Evolutionary conservation across 768 basidiomycete genomes (phyloP).

Genomic region (Pleurotus platypus): DNA sequence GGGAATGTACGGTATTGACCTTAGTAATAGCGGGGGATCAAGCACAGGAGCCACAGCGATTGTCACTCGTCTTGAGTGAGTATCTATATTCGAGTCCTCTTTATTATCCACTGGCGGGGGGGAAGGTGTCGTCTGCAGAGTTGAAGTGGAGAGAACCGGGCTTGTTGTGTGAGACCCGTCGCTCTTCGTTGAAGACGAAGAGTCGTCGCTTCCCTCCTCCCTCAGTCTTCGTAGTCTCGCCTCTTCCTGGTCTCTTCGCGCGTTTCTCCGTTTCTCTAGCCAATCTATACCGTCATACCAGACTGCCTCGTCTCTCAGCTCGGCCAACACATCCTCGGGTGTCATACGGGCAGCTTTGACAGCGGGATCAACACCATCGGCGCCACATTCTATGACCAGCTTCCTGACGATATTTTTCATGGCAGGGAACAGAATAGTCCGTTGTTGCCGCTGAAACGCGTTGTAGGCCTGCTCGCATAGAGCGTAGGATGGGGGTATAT

Average conservation of each 20-base stretch:
- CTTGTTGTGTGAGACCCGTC: conserved; percentile 61
- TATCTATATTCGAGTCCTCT: conserved; percentile 16
- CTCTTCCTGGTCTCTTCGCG: conserved; percentile 20
- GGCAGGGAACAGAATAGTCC: conserved; percentile 56
- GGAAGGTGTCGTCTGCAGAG: conserved; percentile 75
- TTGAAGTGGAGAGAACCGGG: conserved; percentile 71
- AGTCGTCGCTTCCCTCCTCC: conserved; percentile 44
- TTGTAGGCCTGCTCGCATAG: conserved; percentile 66
- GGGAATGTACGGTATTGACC: conserved; percentile 70
- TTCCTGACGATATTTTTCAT: conserved; percentile 69
- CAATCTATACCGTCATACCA: conserved; percentile 79
- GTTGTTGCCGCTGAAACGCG: conserved; percentile 56
- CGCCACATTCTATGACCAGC: conserved; percentile 57
- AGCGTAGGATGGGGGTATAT: conserved; percentile 54
- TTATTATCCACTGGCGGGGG: conserved; percentile 53
- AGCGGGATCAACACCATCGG: conserved; percentile 45
- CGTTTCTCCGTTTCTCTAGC: conserved; percentile 46
- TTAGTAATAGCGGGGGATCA: conserved; percentile 56
- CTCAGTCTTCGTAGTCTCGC: conserved; percentile 20
- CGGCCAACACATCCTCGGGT: conserved; percentile 55
- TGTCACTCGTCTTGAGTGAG: conserved; percentile 17
- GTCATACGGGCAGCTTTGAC: conserved; percentile 52
- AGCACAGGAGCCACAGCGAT: conserved; percentile 56
- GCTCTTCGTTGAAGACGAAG: conserved; percentile 31
- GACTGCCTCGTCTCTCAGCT: conserved; percentile 55